phyloP scores from a whole-genome alignment of 2,329 filamentous ascomycete species.

The Botryotinia convoluta region DNA sequence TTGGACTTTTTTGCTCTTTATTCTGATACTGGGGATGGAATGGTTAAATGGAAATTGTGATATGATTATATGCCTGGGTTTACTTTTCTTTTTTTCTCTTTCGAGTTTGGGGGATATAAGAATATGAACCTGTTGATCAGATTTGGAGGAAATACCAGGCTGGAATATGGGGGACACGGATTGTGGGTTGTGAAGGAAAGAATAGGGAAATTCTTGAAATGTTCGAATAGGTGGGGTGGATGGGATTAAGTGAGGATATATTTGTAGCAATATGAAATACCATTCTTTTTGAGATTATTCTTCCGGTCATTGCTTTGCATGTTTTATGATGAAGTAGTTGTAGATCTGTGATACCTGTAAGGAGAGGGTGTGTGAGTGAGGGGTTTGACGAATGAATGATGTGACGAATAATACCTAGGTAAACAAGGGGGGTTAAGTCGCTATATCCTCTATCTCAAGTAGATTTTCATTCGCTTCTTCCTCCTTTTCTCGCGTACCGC shows the following conservation, averaged over 20 bases:
- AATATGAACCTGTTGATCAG: slow-evolving; percentile 15
- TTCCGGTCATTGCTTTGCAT: no score
- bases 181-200: neutral
- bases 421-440: neutral
- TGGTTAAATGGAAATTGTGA: slow-evolving; percentile 18
- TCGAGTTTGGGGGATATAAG: neutral
- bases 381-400: neutral
- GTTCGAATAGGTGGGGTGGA: neutral
- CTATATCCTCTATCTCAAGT: neutral
- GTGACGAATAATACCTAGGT: neutral
- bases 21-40: slow-evolving; percentile 1
- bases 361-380: neutral
- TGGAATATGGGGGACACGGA: neutral
- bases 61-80: slow-evolving; percentile 21
- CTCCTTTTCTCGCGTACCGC: no score
- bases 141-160: slow-evolving; percentile 12
- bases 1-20: slow-evolving; percentile 2
- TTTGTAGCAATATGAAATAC: slow-evolving; percentile 20
- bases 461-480: no score
- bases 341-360: neutral
- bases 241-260: slow-evolving; percentile 12
- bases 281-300: slow-evolving; percentile 6
- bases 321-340: neutral
- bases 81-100: slow-evolving; percentile 1
- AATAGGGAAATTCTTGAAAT: neutral